These are phyloP conservation scores for Lathyrus sativus DNA, from an alignment of 306 rosid genomes.

Conservation along the genomic window DNA sequence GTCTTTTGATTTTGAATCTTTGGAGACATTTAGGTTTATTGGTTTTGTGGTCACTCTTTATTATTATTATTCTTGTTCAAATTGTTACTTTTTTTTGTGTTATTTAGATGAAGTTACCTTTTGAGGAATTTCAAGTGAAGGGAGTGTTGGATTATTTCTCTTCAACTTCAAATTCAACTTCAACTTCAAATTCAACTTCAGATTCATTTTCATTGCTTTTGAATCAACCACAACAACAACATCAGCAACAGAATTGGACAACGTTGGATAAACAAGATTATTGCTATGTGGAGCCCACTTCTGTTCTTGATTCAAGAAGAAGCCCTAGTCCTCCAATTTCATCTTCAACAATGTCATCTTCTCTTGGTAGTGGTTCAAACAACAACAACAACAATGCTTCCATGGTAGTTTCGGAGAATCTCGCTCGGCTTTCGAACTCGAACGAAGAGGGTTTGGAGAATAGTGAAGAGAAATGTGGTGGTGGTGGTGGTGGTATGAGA, in stretches of 20 bases:
- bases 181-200: slow-evolving; percentile 62
- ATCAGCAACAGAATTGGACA: slow-evolving; percentile 60
- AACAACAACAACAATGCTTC: slow-evolving; percentile 18
- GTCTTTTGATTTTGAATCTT: slow-evolving; percentile 37
- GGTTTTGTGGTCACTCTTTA: slow-evolving; percentile 44
- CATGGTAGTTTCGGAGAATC: slow-evolving; percentile 9
- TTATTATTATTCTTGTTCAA: slow-evolving; percentile 20
- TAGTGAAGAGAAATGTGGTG: slow-evolving; percentile 60
- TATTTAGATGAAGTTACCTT: slow-evolving; percentile 86
- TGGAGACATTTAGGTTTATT: slow-evolving; percentile 34
- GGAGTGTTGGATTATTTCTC: slow-evolving; percentile 76
- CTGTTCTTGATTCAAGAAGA: slow-evolving; percentile 86
- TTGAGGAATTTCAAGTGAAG: slow-evolving; percentile 95
- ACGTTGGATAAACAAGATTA: slow-evolving; percentile 47
- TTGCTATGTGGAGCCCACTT: slow-evolving; percentile 99
- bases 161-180: slow-evolving; percentile 51
- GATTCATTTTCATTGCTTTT: slow-evolving; percentile 55
- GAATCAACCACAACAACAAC: slow-evolving; percentile 40
- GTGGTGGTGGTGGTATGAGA: slow-evolving; percentile 67
- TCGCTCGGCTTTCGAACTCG: slow-evolving; percentile 36
- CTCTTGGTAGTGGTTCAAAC: slow-evolving; percentile 56
- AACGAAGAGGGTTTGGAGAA: slow-evolving; percentile 40
- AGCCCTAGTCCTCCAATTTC: slow-evolving; percentile 84
- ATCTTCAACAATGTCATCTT: slow-evolving; percentile 87
- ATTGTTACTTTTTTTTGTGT: background rate